Base-by-base conservation (phyloP, 805 yeast species). In the Saccharomyces eubayanus region DNA sequence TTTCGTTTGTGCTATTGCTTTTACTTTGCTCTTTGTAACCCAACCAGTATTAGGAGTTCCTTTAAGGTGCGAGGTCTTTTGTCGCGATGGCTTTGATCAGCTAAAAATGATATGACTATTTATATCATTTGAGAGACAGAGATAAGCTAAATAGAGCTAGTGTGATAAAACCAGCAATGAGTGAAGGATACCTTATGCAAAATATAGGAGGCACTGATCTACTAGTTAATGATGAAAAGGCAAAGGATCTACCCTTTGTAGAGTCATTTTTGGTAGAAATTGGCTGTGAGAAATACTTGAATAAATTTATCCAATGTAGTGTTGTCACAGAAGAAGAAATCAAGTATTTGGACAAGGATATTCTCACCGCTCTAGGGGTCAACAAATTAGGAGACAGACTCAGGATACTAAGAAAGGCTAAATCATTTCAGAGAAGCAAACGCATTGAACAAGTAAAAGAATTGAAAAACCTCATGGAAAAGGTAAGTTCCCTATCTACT, bases 351-450 rank as follows among this genome's bases (percentile, higher is more conserved):
- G 96, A 88, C 62, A 74, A 78, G 46, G 74, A 71, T 6, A 80
- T 89, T 0, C 75, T 92, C 53, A 79, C 77, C 49, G 94, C 85
- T 53, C 65, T 94, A 10, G 96, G 96, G 0, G 69, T 92, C 10
- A 57, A 62, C n/a, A 85, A 81, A 58, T 80, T 92, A 14, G 97
- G 98, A 0, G 98, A 94, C 67, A 73, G 97, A 28, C 74, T 92
- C 21, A 74, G 85, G 29, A 69, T 92, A 10, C 81, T 84, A 61
- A 73, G 80, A 14, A 83, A 85, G 21, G 74, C 87, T 2, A 73
- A 77, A 30, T 47, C 50, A 24, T 28, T 64, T 16, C 43, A 67
- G 73, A 46, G 61, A 82, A 54, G 55, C 53, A 51, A 29, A 47
- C 53, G 24, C 51, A 55, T 28, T 46, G 53, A 10, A 51, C n/a